These are phyloP conservation scores for Coemansia sp. DNA, from an alignment of 192 early-diverging fungal species.

Conservation along the genomic window DNA sequence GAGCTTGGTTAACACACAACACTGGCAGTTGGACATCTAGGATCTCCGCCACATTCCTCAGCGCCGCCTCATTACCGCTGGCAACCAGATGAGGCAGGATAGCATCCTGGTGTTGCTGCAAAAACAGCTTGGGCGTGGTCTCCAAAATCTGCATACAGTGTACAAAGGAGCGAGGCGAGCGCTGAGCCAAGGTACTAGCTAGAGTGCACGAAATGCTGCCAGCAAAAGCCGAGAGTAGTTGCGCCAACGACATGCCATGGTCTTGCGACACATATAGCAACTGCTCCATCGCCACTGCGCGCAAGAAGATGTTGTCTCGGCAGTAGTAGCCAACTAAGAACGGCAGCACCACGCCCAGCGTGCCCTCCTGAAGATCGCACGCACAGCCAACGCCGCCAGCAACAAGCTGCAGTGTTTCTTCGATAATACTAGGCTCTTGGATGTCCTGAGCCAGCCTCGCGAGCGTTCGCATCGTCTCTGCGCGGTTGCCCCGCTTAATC, in stretches of 20 bases:
- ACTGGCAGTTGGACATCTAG: slow-evolving; percentile 39
- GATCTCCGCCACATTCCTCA: slow-evolving; percentile 33
- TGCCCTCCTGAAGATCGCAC: slow-evolving; percentile 16
- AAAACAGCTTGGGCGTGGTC: slow-evolving; percentile 25
- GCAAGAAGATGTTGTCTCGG: slow-evolving; percentile 41
- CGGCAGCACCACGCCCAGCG: slow-evolving; percentile 24
- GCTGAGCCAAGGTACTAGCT: slow-evolving; percentile 18
- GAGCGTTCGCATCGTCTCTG: slow-evolving; percentile 27
- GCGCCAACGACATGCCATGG: slow-evolving; percentile 26
- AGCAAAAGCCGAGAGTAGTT: slow-evolving; percentile 26
- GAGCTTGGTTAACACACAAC: slow-evolving; percentile 50
- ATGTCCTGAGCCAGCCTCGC: slow-evolving; percentile 8
- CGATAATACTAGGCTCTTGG: slow-evolving; percentile 23
- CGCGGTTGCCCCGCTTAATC: slow-evolving; percentile 29
- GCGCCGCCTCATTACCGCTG: slow-evolving; percentile 27
- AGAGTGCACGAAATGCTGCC: slow-evolving; percentile 30
- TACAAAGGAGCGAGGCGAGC: slow-evolving; percentile 22
- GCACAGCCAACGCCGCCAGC: slow-evolving; percentile 44
- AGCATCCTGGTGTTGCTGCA: slow-evolving; percentile 23
- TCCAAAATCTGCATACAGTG: slow-evolving; percentile 45
- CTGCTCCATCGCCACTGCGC: slow-evolving; percentile 54
- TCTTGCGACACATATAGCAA: slow-evolving; percentile 29
- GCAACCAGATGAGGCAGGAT: slow-evolving; percentile 38
- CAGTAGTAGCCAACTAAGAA: slow-evolving; percentile 42
- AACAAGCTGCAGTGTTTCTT: slow-evolving; percentile 42